Base-by-base conservation (phyloP, 768 basidiomycete species). In the Tulasnella sp. region DNA sequence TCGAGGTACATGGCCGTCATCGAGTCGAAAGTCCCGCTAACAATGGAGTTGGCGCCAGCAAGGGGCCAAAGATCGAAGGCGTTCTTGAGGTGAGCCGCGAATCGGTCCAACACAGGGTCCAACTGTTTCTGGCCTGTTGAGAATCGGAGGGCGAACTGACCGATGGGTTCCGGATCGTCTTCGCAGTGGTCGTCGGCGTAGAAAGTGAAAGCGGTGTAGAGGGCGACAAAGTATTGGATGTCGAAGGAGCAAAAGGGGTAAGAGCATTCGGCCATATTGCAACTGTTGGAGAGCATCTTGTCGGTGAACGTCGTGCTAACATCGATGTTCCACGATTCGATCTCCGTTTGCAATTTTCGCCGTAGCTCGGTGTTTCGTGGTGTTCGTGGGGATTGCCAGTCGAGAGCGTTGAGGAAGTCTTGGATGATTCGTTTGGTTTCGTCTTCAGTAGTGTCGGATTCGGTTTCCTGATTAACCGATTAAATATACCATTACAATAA, bases 131-230 rank as follows among this genome's bases (percentile, higher is more conserved):
- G 37, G 16, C 75, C 76, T 5, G 47, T 44, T 0, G 80, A 37
- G 62, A 84, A 81, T 0, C 80, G 74, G 32, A 78, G 75, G 29
- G 79, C 80, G 76, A 85, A 85, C 14, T 74, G 71, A 11, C 78
- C 77, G 14, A 83, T 74, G 3, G 77, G 73, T 5, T 74, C 75
- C 19, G 72, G 66, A 65, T 81, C 79, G 17, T 74, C 72, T 1
- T 75, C 73, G 19, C 79, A 75, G 73, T 37, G 59, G 34, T 85
- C 83, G 73, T 85, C 84, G 35, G 81, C 71, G 47, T 76, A 81
- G 65, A 80, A 79, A n/a, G 77, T 67, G 62, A 79, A 81, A 0
- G 82, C 78, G 1, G 83, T 84, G 74, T 79, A 84, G 9, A 84
- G 76, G 3, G 82, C 79, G 36, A 84, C 81, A 72, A 79, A 77